These are phyloP conservation scores for Nicotiana obtusifolia DNA, from an alignment of 257 asterid species.

Conservation along the genomic window DNA sequence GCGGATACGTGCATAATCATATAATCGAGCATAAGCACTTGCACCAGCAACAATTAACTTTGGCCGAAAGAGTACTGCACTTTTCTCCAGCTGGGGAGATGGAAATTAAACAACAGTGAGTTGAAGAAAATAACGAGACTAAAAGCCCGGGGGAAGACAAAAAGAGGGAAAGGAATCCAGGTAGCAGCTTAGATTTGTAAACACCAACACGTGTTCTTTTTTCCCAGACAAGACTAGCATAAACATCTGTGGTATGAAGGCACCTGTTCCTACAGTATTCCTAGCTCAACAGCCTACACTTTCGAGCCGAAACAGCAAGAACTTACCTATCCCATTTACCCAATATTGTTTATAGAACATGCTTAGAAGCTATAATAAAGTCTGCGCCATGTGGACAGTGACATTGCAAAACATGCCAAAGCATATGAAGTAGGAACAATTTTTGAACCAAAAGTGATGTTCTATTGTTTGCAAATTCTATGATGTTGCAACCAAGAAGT, in stretches of 20 bases:
- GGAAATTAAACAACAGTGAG: slow-evolving; percentile 1
- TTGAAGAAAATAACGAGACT: neutral
- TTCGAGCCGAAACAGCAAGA: neutral
- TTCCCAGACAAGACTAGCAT: neutral
- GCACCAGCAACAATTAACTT: slow-evolving; percentile 97
- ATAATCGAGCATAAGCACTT: slow-evolving; percentile 93
- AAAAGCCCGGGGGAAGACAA: neutral
- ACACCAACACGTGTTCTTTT: neutral
- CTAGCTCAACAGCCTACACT: neutral
- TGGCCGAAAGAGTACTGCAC: slow-evolving; percentile 90
- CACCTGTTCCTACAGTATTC: neutral
- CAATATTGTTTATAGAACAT: neutral
- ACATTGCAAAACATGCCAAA: neutral
- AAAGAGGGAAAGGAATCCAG: neutral
- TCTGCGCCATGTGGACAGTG: neutral
- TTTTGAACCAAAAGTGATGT: neutral
- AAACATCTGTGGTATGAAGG: neutral
- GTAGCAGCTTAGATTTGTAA: neutral
- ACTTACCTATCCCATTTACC: neutral
- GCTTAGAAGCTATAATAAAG: neutral
- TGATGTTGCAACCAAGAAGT: neutral
- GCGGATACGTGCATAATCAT: slow-evolving; percentile 86
- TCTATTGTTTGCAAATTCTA: neutral
- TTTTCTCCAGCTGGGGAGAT: slow-evolving; percentile 67
- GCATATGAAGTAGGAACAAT: neutral